phyloP scores from a whole-genome alignment of 768 basidiomycete genomes.

The Tylopilus subfusipes region DNA sequence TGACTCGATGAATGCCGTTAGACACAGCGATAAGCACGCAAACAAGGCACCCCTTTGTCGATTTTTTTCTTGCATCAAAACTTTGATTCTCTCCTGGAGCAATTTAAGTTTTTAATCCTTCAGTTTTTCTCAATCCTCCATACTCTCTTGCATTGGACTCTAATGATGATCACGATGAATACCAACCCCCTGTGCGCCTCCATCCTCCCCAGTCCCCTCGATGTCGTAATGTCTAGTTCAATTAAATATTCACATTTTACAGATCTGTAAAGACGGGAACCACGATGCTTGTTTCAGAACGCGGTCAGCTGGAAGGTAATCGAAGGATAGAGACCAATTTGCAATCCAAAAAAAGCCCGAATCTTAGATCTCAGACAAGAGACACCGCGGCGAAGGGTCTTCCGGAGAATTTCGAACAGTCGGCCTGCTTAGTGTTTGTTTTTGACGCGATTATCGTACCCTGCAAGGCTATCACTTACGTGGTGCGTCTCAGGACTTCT shows the following conservation, averaged over 20 bases:
- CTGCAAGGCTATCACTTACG: constrained; percentile 24
- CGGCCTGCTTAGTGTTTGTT: constrained; percentile 3
- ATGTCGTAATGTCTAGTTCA: constrained; percentile 20
- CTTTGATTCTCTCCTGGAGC: constrained; percentile 1
- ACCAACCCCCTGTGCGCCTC: constrained; percentile 10
- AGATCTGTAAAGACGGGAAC: constrained; percentile 5
- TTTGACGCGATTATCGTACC: constrained; percentile 17
- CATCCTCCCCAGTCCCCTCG: neutral
- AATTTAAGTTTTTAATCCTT: constrained; percentile 11
- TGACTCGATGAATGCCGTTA: constrained; percentile 25
- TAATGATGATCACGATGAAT: constrained; percentile 14
- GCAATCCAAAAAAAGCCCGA: constrained; percentile 14
- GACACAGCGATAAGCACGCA: constrained; percentile 16
- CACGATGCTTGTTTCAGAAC: constrained; percentile 14
- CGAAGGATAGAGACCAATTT: constrained; percentile 17
- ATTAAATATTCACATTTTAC: constrained; percentile 8
- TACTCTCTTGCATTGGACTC: constrained; percentile 22
- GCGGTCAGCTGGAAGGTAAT: constrained; percentile 12
- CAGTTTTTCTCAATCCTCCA: neutral
- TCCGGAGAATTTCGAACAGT: constrained; percentile 8
- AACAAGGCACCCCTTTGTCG: neutral
- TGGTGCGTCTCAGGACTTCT: constrained; percentile 15
- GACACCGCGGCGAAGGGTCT: constrained; percentile 28
- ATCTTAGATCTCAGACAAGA: constrained; percentile 14
- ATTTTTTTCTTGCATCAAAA: constrained; percentile 6